Evolutionary conservation across 768 basidiomycete species (phyloP).

Genomic region (Leccinum boreale): DNA sequence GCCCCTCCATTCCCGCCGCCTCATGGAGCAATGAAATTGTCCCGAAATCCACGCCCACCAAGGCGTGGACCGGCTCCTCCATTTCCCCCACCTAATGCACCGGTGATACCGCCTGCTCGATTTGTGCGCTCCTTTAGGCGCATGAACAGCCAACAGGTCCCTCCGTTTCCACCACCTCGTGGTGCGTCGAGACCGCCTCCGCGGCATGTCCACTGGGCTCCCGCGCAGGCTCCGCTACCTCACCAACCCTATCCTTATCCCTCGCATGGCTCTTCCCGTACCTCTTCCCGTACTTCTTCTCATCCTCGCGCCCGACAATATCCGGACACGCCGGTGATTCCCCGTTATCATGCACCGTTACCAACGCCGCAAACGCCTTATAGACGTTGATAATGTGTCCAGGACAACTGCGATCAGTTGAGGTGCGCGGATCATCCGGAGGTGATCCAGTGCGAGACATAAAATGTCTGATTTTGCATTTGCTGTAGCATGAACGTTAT

Average conservation of each 20-base stretch:
- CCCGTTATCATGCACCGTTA: constrained; percentile 22
- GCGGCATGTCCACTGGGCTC: constrained; percentile 29
- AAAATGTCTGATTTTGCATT: constrained; percentile 21
- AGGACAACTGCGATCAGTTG: constrained; percentile 11
- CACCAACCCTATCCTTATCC: constrained; percentile 27
- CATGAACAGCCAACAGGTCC: constrained; percentile 6
- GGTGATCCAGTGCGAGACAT: constrained; percentile 16
- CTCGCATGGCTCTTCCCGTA: constrained; percentile 11
- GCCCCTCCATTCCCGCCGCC: constrained; percentile 23
- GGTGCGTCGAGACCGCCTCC: constrained; percentile 12
- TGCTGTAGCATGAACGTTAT: constrained; percentile 24
- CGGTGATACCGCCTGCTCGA: constrained; percentile 5
- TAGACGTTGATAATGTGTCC: constrained; percentile 17
- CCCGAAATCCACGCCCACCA: constrained; percentile 9
- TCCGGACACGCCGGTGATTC: background rate
- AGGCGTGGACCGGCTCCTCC: constrained; percentile 11
- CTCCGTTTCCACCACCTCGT: constrained; percentile 23
- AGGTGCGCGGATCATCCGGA: constrained; percentile 30
- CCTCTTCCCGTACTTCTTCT: constrained; percentile 11
- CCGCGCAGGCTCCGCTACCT: constrained; percentile 26
- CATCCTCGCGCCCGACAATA: background rate
- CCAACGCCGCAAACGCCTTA: background rate
- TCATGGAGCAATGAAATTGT: constrained; percentile 11
- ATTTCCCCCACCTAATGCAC: constrained; percentile 19
- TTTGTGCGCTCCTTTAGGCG: background rate